Base-by-base conservation (phyloP, 2,329 filamentous ascomycete species). In the Cordyceps fumosorosea region DNA sequence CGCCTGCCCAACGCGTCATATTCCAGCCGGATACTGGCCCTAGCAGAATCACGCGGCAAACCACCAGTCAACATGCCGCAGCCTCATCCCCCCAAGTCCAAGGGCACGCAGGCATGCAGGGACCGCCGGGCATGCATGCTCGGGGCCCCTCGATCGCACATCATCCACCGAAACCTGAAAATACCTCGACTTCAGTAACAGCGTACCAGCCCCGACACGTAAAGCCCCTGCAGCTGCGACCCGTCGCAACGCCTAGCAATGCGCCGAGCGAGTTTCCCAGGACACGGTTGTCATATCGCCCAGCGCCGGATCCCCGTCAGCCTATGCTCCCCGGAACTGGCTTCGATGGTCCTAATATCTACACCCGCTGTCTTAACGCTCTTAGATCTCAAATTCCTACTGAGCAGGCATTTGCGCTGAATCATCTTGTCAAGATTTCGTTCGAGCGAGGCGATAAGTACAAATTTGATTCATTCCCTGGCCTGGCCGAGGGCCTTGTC, bases 381-480 rank as follows among this genome's bases (percentile, higher is more conserved):
- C 78, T 99, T 29, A 89, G 90, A 65, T 96, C 91, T 16, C 85
- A 86, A 2, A 85, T 96, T 29, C 83, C 84, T 3, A 83, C 87
- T 14, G 93, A 99, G 72, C 89, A 97, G 69, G 87, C 91, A n/a
- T 98, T 96, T 75, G 93, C 92, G 0, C 79, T 98, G 12, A 91
- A 96, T 69, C 93, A 98, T 69, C 78, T 98, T 4, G 92, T 98
- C 64, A 96, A 96, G 72, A 97, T 98, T 32, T 97, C 93, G 0
- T 95, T 89, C 70, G 93, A 98, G 74, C 85, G 93, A 50, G 93
- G 93, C 52, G 95, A 98, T 72, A 96, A 96, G 74, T 97, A 96
- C 76, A 89, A 91, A 64, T 97, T 98, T 67, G 92, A 96, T 68
- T 90, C 91, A 5, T 98, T 97, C 68, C 89, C 90, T 1, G 88